Conservation (phyloP, 2,329 filamentous ascomycete genomes). For the Thermoascus crustaceus region DNA sequence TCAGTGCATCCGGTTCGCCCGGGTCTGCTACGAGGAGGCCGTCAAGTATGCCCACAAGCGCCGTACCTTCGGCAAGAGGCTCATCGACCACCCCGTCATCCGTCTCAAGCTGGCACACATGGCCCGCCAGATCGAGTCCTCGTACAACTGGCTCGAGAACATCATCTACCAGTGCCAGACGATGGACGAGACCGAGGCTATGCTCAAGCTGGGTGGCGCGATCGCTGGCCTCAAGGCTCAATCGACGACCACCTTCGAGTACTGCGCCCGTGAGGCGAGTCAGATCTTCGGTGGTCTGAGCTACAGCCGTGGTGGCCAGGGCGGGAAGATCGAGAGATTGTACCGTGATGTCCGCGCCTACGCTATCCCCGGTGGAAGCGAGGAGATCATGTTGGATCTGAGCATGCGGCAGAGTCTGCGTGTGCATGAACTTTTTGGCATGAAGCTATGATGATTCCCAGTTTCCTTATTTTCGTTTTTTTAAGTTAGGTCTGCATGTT, state of each 20-base stretch:
- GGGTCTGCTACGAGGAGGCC: slow-evolving; percentile 94
- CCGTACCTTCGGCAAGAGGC: slow-evolving; percentile 88
- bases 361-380: slow-evolving; percentile 87
- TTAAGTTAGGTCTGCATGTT: too few species aligned
- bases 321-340: slow-evolving; percentile 86
- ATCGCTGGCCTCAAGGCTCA: slow-evolving; percentile 94
- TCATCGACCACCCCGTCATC: slow-evolving; percentile 95
- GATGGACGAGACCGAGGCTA: slow-evolving; percentile 92
- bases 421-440: slow-evolving; percentile 83
- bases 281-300: slow-evolving; percentile 96
- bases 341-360: slow-evolving; percentile 95
- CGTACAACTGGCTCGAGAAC: slow-evolving; percentile 95
- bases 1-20: slow-evolving; percentile 88
- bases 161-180: slow-evolving; percentile 85
- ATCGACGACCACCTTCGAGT: slow-evolving; percentile 89
- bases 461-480: slow-evolving; percentile 2
- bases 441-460: slow-evolving; percentile 68
- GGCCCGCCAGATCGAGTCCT: slow-evolving; percentile 94
- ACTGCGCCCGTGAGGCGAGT: slow-evolving; percentile 89
- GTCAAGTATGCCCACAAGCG: slow-evolving; percentile 98
- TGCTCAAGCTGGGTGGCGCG: slow-evolving; percentile 88
- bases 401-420: slow-evolving; percentile 84
- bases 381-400: slow-evolving; percentile 98
- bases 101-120: slow-evolving; percentile 97
- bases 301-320: slow-evolving; percentile 89